These are phyloP conservation scores for Sphagnum fallax DNA, from an alignment of 228 moss, liverwort and hornwort genomes.

Conservation along the genomic window DNA sequence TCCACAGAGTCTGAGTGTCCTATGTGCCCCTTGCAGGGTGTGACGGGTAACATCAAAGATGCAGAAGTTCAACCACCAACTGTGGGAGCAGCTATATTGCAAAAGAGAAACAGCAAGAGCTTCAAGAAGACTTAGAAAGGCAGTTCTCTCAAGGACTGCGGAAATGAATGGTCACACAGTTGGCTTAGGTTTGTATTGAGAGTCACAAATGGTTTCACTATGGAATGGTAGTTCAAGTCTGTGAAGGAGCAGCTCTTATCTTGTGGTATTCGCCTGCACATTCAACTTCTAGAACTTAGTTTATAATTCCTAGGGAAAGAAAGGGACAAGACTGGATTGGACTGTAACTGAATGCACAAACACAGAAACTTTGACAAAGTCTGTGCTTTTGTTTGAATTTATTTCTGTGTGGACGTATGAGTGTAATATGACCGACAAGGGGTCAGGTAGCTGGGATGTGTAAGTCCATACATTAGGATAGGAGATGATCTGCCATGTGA, in stretches of 20 bases:
- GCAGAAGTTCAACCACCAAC: conserved; percentile 54
- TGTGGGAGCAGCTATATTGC: conserved; percentile 50
- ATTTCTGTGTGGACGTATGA: no score
- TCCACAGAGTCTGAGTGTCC: conserved; percentile 61
- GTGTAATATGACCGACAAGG: no score
- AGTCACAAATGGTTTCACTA: background rate
- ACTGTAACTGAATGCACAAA: background rate
- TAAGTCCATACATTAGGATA: no score
- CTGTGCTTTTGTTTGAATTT: no score
- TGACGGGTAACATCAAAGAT: conserved; percentile 76
- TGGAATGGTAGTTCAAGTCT: background rate
- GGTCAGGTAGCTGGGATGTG: no score
- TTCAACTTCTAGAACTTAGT: no score
- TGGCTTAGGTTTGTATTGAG: conserved; percentile 71
- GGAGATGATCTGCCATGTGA: no score
- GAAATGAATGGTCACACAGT: conserved; percentile 93
- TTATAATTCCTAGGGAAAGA: background rate
- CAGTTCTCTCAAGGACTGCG: conserved; percentile 87
- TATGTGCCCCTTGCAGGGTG: conserved; percentile 74
- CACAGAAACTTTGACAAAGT: no score
- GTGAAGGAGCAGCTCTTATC: background rate
- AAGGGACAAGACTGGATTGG: background rate
- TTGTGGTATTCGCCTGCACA: background rate
- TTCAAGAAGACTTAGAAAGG: conserved; percentile 94
- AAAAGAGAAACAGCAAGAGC: conserved; percentile 82